These are phyloP conservation scores for Leishmania gerbilli DNA, from an alignment of 208 protist genomes.

Conservation along the genomic window DNA sequence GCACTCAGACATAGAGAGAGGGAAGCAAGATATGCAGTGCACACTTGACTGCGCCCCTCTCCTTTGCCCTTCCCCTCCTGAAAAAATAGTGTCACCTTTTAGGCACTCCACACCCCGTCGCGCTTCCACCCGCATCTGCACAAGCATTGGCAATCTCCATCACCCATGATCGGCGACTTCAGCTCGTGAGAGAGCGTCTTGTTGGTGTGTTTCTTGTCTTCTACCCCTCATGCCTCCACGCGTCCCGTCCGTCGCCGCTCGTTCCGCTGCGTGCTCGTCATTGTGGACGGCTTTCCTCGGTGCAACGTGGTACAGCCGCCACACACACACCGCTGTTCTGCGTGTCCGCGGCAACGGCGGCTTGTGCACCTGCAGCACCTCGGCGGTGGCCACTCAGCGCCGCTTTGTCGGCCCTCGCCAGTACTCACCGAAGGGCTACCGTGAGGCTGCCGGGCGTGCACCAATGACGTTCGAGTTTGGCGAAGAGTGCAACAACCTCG, in stretches of 20 bases:
- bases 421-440: conserved; percentile 83
- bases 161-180: background rate
- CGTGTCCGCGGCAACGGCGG: conserved; percentile 6
- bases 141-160: background rate
- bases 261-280: conserved; percentile 11
- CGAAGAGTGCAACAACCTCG: conserved; percentile 84
- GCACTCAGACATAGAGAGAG: background rate
- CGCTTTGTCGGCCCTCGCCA: conserved; percentile 79
- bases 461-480: conserved; percentile 89
- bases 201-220: background rate
- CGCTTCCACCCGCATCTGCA: background rate
- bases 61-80: background rate
- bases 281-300: background rate
- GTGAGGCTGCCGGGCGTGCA: conserved; percentile 76
- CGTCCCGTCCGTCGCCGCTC: background rate
- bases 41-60: background rate
- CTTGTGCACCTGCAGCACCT: background rate
- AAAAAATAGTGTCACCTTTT: background rate
- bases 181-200: background rate
- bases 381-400: conserved; percentile 21
- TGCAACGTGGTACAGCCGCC: background rate
- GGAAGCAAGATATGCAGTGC: background rate
- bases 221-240: background rate
- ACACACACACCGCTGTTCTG: background rate
- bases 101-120: background rate